Base-by-base conservation (phyloP, 2,329 filamentous ascomycete species). In the Canariomyces notabilis region DNA sequence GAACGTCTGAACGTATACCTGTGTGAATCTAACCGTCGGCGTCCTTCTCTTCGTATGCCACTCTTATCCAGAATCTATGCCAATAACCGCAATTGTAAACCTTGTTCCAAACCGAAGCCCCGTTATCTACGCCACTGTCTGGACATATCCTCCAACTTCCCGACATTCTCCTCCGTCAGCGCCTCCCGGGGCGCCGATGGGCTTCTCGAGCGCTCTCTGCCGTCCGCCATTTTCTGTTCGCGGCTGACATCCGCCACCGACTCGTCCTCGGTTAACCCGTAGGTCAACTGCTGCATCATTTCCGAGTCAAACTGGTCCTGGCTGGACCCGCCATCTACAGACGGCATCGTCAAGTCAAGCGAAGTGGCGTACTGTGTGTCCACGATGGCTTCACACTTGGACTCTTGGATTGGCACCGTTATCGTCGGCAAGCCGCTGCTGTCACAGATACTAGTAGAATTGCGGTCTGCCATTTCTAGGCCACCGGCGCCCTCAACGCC, bases 231-330 rank as follows among this genome's bases (percentile, higher is more conserved):
- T n/a, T n/a, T n/a, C n/a, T n/a, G n/a, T n/a, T n/a, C n/a, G n/a
- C n/a, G n/a, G n/a, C n/a, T n/a, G n/a, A n/a, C n/a, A 29, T 58
- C 51, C 51, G 53, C 44, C 15, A 55, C 59, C 18, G 41, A 40
- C 48, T 62, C 58, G 42, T 57, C 55, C 29, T 55, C 50, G 22
- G 51, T 48, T 16, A 37, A 38, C 39, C 49, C 39, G 38, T 45
- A 34, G 37, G 49, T 20, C 42, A 33, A 21, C 37, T 44, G 44
- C 19, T 31, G 33, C 41, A 35, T 38, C 41, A 36, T 40, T 19
- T 42, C 26, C n/a, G 19, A 16, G 14, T 41, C 11, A 18, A 16
- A 20, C 20, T 22, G 6, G 19, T 40, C 23, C 23, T 19, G 19
- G 18, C 29, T 32, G 12, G 34, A 23, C 33, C 38, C 16, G 42